Evolutionary conservation across 768 basidiomycete genomes (phyloP), one percentile per base, ranked within the genome.

Genomic region (Peribolospora kevripleyi): DNA sequence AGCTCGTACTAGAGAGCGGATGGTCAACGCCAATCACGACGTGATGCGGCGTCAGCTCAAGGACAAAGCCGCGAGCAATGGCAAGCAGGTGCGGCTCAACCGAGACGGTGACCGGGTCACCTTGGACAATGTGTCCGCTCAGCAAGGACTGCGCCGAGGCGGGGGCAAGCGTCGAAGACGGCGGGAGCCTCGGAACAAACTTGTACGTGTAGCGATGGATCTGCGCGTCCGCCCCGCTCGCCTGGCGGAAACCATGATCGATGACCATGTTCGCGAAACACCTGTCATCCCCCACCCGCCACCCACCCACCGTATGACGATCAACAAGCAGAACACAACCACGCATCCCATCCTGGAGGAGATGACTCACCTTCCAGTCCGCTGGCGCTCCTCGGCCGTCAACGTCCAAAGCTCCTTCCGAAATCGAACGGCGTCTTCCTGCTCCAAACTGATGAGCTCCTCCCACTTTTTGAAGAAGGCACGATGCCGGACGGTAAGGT

Each of bases 401-500:
- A 91, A 76, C 0, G 84, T 88, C 93, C 93, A 98, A 7, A 97
- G 71, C 62, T 98, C 90, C 60, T 82, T 84, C 65, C 78, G 78
- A 70, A 85, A 88, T 14, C 83, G 74, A 7, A 80, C 69, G 10
- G 83, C 70, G 59, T 93, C 90, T 55, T 81, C 79, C 65, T 97
- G 93, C 65, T 98, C 93, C 4, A 79, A 64, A 2, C 84, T 73
- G 55, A 97, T 72, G 11, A 97, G 73, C 3, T 72, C 69, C 64
- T 98, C 93, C 93, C 93, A 98, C 60, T 76, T 73, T 62, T 77
- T 77, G 72, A 93, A 97, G 67, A 97, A 97, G 1, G 71, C 73
- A 0, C 72, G 66, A 48, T 91, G 84, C 0, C 64, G 36, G 0
- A 72, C 66, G 0, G 79, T 81, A 42, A 98, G 71, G 63, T 95